Evolutionary conservation across 2,329 filamentous ascomycete genomes (phyloP).

Genomic region (Ascochyta lentis): DNA sequence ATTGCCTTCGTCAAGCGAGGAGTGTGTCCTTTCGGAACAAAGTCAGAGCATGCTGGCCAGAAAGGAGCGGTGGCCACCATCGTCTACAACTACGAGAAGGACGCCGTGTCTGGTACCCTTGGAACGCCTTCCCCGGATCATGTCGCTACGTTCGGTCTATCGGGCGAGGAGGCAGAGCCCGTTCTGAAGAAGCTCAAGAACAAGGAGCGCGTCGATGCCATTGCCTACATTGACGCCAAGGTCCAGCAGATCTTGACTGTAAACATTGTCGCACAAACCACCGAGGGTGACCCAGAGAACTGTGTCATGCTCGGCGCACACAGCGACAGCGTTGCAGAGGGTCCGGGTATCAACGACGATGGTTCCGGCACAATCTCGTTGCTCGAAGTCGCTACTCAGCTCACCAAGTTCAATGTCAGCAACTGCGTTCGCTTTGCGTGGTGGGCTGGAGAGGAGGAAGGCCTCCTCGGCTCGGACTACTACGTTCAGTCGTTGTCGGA

Average conservation of each 20-base stretch:
- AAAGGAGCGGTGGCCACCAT: conserved; percentile 76
- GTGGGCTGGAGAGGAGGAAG: conserved; percentile 51
- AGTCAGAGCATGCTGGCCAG: conserved; percentile 71
- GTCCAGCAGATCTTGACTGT: conserved; percentile 58
- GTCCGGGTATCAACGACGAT: conserved; percentile 53
- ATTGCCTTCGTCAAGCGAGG: conserved; percentile 78
- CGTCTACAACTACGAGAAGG: conserved; percentile 76
- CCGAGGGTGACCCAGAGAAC: conserved; percentile 48
- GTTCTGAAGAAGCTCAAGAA: conserved; percentile 58
- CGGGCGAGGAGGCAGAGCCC: conserved; percentile 66
- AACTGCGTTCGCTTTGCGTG: conserved; percentile 52
- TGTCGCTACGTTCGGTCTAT: conserved; percentile 74
- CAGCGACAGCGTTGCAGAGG: conserved; percentile 50
- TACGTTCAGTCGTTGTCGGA: conserved; percentile 45
- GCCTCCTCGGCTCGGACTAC: conserved; percentile 50
- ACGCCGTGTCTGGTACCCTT: conserved; percentile 69
- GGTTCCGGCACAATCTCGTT: conserved; percentile 50
- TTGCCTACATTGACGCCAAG: conserved; percentile 56
- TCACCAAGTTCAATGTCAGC: conserved; percentile 48
- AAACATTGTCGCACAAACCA: conserved; percentile 52
- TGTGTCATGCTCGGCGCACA: conserved; percentile 52
- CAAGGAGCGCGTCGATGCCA: conserved; percentile 52
- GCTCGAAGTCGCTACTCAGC: conserved; percentile 49
- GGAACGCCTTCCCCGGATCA: conserved; percentile 66
- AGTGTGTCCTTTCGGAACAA: conserved; percentile 73